Evolutionary conservation across 169 alveolate species (phyloP).

Genomic region (Eimeria tenella): DNA sequence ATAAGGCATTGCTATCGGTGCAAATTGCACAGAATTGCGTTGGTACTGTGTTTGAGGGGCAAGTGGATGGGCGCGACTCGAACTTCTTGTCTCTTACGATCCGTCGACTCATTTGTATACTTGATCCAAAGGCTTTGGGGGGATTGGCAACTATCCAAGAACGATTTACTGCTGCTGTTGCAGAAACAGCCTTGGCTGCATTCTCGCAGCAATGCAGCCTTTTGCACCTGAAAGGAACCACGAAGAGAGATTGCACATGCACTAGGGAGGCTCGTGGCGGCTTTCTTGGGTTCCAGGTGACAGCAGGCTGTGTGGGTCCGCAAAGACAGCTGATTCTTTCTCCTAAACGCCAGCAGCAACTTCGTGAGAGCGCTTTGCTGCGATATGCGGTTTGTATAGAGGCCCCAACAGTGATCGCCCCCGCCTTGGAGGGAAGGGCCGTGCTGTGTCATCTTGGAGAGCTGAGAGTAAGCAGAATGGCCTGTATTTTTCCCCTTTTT

Average conservation of each 20-base stretch:
- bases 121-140: constrained; percentile 32
- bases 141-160: neutral
- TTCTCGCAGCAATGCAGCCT: constrained; percentile 51
- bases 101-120: constrained; percentile 31
- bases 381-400: constrained; percentile 36
- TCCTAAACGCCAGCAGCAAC: constrained; percentile 46
- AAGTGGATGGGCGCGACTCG: neutral
- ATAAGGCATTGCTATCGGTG: constrained; percentile 10
- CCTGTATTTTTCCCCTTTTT: neutral
- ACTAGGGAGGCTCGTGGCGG: neutral
- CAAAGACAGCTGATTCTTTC: constrained; percentile 11
- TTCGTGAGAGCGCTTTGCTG: constrained; percentile 29
- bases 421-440: constrained; percentile 56
- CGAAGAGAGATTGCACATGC: neutral
- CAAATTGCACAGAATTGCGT: neutral
- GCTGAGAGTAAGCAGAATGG: constrained; percentile 30
- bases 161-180: constrained; percentile 32
- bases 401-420: constrained; percentile 64
- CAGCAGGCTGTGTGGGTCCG: neutral
- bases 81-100: neutral
- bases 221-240: neutral
- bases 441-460: constrained; percentile 58
- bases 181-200: neutral
- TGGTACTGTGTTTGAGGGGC: neutral
- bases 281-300: neutral